Base-by-base conservation (phyloP, 345 rosid genomes). In the Raphanus sativus region DNA sequence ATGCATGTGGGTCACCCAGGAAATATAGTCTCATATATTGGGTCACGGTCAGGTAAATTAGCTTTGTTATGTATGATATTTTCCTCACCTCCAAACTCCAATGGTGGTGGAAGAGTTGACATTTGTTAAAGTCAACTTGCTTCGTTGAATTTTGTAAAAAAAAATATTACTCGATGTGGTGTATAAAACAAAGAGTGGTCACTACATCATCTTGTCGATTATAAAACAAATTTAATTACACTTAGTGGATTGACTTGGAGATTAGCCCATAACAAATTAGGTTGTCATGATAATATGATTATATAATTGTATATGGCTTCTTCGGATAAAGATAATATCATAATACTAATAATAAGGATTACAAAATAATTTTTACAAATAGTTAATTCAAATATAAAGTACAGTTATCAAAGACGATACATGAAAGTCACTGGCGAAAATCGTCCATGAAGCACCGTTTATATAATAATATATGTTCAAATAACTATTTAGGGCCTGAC, bases 101-200 rank as follows among this genome's bases (percentile, higher is more conserved):
- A 48, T 60, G 21, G 25, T 45, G 77, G 81, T 56, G 74, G 64
- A 71, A 65, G 72, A 72, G 77, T 78, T 78, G 81, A 78, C 77
- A 59, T 59, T 45, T 58, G 10, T 24, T 7, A 48, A 71, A 65
- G 81, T 71, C 81, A 78, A 67, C 64, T 66, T 60, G 63, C 61
- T 65, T 66, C 34, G 68, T 67, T 36, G 24, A 62, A 67, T 67
- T 67, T 28, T 26, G 5, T 62, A 73, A 13, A n/a, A 60, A 2
- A 2, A 73, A 73, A 73, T 73, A 40, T 17, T n/a, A 40, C 25
- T 65, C 73, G 10, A 56, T 16, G 13, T 40, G 4, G 48, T 40
- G 13, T 9, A 40, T 65, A n/a, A n/a, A n/a, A n/a, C n/a, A n/a
- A n/a, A n/a, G n/a, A 28, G 67, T 32, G 34, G 34, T 5, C 34